Conservation (phyloP, 768 basidiomycete species). For the Kwoniella bestiolae region DNA sequence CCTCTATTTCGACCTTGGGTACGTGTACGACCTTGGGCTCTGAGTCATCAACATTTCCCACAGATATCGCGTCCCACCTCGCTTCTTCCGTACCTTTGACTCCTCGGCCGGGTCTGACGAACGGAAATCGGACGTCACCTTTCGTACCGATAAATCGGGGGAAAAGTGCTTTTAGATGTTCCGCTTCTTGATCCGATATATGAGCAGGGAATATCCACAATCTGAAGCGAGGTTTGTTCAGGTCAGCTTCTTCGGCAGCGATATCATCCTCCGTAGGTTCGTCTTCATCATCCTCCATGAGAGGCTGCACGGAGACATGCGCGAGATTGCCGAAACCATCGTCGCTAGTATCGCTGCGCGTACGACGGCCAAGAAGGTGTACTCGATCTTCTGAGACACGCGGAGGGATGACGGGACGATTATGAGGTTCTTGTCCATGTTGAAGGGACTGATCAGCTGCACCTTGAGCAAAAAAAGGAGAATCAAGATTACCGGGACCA, state of each 20-base stretch:
- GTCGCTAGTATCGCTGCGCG: constrained; percentile 24
- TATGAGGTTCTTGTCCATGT: not conserved
- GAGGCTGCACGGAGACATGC: constrained; percentile 39
- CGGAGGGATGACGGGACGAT: not conserved
- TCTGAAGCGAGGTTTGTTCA: constrained; percentile 61
- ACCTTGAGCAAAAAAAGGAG: constrained; percentile 27
- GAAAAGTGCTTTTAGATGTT: constrained; percentile 71
- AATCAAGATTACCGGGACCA: constrained; percentile 16
- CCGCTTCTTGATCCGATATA: constrained; percentile 72
- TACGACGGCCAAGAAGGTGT: constrained; percentile 19
- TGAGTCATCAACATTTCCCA: constrained; percentile 7
- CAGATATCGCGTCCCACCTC: constrained; percentile 26
- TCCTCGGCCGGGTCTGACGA: constrained; percentile 42
- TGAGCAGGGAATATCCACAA: constrained; percentile 78
- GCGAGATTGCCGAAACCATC: not conserved
- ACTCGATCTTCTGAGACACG: constrained; percentile 27
- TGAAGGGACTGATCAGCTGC: constrained; percentile 6
- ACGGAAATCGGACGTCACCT: constrained; percentile 63
- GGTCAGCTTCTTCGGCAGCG: constrained; percentile 41
- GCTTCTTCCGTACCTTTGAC: constrained; percentile 33
- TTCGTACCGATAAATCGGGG: constrained; percentile 68
- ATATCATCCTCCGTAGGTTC: constrained; percentile 61
- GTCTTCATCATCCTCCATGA: constrained; percentile 54
- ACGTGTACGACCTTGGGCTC: constrained; percentile 21
- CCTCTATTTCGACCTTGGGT: constrained; percentile 58